phyloP scores from a whole-genome alignment of 2,329 filamentous ascomycete species.

The Aureobasidium sp. region DNA sequence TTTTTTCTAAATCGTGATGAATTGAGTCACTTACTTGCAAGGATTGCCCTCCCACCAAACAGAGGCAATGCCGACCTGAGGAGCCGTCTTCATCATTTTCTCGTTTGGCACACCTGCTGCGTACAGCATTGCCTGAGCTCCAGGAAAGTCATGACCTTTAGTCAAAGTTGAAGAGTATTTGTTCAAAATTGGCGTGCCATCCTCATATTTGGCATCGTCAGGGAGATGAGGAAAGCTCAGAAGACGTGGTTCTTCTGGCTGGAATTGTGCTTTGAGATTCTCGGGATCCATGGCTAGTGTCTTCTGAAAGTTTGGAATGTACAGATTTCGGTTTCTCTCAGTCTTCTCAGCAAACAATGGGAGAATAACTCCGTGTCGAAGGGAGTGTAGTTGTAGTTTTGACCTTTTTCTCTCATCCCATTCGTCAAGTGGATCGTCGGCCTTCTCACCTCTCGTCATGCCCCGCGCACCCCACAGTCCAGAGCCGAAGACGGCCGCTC shows the following conservation, averaged over 20 bases:
- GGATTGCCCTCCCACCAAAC: conserved; percentile 99
- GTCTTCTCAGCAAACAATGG: not conserved
- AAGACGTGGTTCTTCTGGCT: conserved; percentile 41
- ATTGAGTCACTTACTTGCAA: conserved; percentile 61
- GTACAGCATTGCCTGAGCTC: conserved; percentile 93
- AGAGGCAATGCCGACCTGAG: conserved; percentile 82
- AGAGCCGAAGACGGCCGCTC: conserved; percentile 2
- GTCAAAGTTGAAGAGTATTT: conserved; percentile 79
- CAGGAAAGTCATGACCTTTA: conserved; percentile 79
- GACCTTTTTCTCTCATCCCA: not conserved
- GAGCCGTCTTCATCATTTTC: conserved; percentile 79
- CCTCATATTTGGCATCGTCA: conserved; percentile 33
- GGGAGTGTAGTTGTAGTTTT: not conserved
- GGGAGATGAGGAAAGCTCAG: conserved; percentile 50
- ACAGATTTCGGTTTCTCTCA: too few relatives aligned
- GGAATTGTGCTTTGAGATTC: conserved; percentile 27
- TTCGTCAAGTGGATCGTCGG: conserved; percentile 5
- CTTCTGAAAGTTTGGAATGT: not conserved
- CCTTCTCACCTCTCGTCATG: conserved; percentile 6
- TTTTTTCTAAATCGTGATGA: too few relatives aligned
- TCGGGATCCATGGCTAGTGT: conserved; percentile 26
- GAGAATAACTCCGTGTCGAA: not conserved
- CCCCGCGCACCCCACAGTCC: conserved; percentile 2
- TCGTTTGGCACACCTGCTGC: conserved; percentile 78
- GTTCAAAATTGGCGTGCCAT: conserved; percentile 64